Conservation (phyloP, 257 asterid genomes). For the Nicotiana obtusifolia region DNA sequence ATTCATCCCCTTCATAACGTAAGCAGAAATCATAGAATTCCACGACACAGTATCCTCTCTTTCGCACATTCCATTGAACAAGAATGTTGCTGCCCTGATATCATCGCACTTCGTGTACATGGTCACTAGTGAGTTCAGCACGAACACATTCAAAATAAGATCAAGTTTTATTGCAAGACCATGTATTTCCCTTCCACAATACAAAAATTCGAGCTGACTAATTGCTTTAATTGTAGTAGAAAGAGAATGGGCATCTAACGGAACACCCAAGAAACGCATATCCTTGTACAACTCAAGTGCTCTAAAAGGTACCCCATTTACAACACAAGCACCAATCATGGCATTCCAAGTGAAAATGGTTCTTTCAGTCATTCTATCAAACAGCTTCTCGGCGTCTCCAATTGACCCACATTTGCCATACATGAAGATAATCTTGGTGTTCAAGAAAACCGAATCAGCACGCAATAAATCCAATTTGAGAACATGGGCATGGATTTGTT, state of each 20-base stretch:
- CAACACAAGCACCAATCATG: slow-evolving; percentile 65
- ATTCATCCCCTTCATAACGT: slow-evolving; percentile 33
- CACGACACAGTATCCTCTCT: slow-evolving; percentile 58
- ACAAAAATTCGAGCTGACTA: slow-evolving; percentile 29
- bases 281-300: slow-evolving; percentile 49
- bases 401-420: slow-evolving; percentile 62
- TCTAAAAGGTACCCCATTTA: slow-evolving; percentile 30
- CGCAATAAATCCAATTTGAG: slow-evolving; percentile 26
- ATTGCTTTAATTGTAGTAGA: slow-evolving; percentile 58
- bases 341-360: slow-evolving; percentile 72
- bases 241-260: slow-evolving; percentile 51
- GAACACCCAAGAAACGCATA: slow-evolving; percentile 44
- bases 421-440: slow-evolving; percentile 58
- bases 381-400: slow-evolving; percentile 47
- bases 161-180: slow-evolving; percentile 49
- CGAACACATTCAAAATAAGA: slow-evolving; percentile 32
- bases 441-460: slow-evolving; percentile 44
- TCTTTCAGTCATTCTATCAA: slow-evolving; percentile 59
- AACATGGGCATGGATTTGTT: slow-evolving; percentile 59
- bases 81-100: slow-evolving; percentile 30
- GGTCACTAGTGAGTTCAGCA: slow-evolving; percentile 54
- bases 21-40: slow-evolving; percentile 69
- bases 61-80: slow-evolving; percentile 39
- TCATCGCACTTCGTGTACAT: slow-evolving; percentile 55
- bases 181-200: slow-evolving; percentile 58